Evolutionary conservation across 371 early-diverging fungal genomes (phyloP).

Genomic region (Saksenaea vasiformis): DNA sequence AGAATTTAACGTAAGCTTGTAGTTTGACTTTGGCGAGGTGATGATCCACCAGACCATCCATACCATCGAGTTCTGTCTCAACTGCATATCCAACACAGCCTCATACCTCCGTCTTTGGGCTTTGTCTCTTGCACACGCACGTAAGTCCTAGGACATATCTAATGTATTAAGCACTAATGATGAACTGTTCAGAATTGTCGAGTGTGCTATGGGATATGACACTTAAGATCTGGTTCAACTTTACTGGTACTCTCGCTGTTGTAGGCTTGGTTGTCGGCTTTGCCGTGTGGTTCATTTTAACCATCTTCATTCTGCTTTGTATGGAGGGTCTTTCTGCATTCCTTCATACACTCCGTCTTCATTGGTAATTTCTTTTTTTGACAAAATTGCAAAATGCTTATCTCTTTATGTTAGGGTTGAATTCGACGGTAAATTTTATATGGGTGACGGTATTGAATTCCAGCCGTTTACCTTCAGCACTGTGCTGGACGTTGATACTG

Average conservation of each 20-base stretch:
- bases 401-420: constrained; percentile 76
- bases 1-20: neutral
- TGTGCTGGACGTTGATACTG: constrained; percentile 21
- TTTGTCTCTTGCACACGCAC: constrained; percentile 98
- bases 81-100: constrained; percentile 99
- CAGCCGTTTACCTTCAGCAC: constrained; percentile 48
- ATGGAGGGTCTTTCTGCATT: constrained; percentile 99
- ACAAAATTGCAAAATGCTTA: neutral
- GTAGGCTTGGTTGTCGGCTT: constrained; percentile 77
- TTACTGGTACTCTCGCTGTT: constrained; percentile 54
- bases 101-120: constrained; percentile 99
- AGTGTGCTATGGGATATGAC: constrained; percentile 98
- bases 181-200: constrained; percentile 77
- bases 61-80: constrained; percentile 99
- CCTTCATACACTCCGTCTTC: constrained; percentile 98
- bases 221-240: constrained; percentile 66
- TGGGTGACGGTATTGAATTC: constrained; percentile 51
- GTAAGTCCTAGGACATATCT: constrained; percentile 36
- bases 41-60: constrained; percentile 98
- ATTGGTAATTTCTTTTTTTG: constrained; percentile 71
- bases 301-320: constrained; percentile 86
- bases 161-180: neutral
- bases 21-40: constrained; percentile 92
- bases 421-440: constrained; percentile 98
- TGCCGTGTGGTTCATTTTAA: constrained; percentile 82